phyloP scores from a whole-genome alignment of 495 filamentous ascomycete species.

The Barbatosphaeria neglecta region DNA sequence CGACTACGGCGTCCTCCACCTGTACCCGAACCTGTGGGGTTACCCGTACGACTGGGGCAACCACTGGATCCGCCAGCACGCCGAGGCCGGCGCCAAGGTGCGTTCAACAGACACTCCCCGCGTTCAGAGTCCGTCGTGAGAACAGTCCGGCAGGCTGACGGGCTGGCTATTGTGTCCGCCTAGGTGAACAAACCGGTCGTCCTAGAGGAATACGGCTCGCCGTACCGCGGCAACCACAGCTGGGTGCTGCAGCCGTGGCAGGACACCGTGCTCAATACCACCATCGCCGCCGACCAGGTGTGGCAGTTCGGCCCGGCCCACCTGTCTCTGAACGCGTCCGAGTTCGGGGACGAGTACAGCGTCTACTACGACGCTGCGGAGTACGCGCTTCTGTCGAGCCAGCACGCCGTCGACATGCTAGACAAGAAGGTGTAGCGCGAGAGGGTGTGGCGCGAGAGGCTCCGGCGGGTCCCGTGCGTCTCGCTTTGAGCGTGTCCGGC shows the following conservation, averaged over 20 bases:
- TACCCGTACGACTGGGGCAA: conserved; percentile 10
- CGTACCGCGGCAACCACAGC: conserved; percentile 9
- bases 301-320: conserved; percentile 18
- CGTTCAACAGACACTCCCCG: too few species aligned
- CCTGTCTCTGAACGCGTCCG: conserved; percentile 2
- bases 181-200: conserved; percentile 7
- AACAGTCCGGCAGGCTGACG: too few species aligned
- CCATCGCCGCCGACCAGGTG: conserved; percentile 15
- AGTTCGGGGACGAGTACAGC: conserved; percentile 9
- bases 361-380: conserved; percentile 13
- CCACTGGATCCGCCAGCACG: conserved; percentile 11
- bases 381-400: conserved; percentile 7
- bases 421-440: conserved; percentile 9
- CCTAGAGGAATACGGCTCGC: conserved; percentile 12
- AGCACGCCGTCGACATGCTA: conserved; percentile 13
- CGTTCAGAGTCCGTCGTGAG: too few species aligned
- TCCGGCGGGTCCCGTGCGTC: too few species aligned
- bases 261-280: conserved; percentile 11
- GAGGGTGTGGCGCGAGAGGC: too few species aligned
- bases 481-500: too few species aligned
- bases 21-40: conserved; percentile 33
- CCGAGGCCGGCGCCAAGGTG: not conserved
- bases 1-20: conserved; percentile 52
- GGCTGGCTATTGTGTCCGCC: too few species aligned
- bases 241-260: conserved; percentile 7